Conservation (phyloP, 352 stramenopile genomes). For the Paralagenidium karlingii region DNA sequence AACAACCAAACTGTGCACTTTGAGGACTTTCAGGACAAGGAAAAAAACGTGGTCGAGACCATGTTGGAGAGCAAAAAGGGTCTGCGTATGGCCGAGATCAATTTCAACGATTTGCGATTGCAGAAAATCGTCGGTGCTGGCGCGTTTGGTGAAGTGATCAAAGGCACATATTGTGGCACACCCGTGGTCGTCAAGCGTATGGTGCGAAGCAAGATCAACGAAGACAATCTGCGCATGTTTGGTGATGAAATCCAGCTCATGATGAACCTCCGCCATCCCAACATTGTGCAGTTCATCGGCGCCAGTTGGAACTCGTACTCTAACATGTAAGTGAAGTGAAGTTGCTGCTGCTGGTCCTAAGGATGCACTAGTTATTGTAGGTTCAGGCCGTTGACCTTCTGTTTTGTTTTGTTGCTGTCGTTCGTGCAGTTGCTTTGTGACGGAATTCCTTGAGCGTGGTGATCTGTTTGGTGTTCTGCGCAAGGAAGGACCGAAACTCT, state of each 20-base stretch:
- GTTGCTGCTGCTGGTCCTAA: constrained; percentile 1
- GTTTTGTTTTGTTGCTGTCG: not conserved
- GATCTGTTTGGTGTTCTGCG: constrained; percentile 73
- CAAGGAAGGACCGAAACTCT: constrained; percentile 67
- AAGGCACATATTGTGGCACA: constrained; percentile 81
- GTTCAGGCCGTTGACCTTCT: not conserved
- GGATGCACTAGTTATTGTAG: not conserved
- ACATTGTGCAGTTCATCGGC: constrained; percentile 85
- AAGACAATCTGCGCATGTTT: constrained; percentile 83
- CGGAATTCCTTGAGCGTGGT: constrained; percentile 74
- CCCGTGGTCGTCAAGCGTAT: constrained; percentile 83
- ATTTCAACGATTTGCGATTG: constrained; percentile 81
- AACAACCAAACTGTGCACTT: constrained; percentile 80
- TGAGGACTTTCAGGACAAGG: constrained; percentile 73
- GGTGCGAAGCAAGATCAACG: constrained; percentile 82
- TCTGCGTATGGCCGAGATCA: constrained; percentile 80
- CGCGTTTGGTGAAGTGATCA: constrained; percentile 81
- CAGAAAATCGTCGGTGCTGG: constrained; percentile 80
- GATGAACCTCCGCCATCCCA: constrained; percentile 82
- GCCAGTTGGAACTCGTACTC: constrained; percentile 87
- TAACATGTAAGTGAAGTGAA: constrained; percentile 64
- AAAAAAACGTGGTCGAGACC: constrained; percentile 80
- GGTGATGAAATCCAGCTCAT: constrained; percentile 84
- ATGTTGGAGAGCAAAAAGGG: constrained; percentile 84
- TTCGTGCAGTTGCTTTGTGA: constrained; percentile 68